Percentiles rank a stretch among this genome's conserved stretches.
These are phyloP conservation scores for Boletus reticulatus DNA, from an alignment of 768 basidiomycete genomes.

Conservation along the genomic window DNA sequence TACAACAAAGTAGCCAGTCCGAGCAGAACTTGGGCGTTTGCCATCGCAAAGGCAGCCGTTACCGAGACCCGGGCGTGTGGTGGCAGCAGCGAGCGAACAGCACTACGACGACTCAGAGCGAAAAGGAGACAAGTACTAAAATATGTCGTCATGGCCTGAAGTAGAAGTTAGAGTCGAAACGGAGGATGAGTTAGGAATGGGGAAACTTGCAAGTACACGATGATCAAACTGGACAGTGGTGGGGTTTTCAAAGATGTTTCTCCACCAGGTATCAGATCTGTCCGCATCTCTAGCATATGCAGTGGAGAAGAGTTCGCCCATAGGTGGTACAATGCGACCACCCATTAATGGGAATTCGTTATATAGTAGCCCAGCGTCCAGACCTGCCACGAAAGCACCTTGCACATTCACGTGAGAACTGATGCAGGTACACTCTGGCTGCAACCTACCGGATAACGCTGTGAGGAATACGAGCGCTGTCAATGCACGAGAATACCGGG, in stretches of 20 bases:
- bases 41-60: slow-evolving; percentile 70
- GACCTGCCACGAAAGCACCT: slow-evolving; percentile 98
- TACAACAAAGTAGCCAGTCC: slow-evolving; percentile 84
- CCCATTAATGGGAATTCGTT: slow-evolving; percentile 99
- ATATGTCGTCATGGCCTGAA: slow-evolving; percentile 85
- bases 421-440: background rate
- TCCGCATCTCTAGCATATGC: slow-evolving; percentile 70
- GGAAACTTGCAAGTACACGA: slow-evolving; percentile 72
- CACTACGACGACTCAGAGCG: slow-evolving; percentile 51
- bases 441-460: slow-evolving; percentile 76
- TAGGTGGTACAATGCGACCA: slow-evolving; percentile 76
- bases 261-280: slow-evolving; percentile 85
- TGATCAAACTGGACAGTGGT: slow-evolving; percentile 98
- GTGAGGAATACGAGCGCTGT: slow-evolving; percentile 86
- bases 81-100: slow-evolving; percentile 51
- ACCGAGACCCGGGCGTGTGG: slow-evolving; percentile 53
- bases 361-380: slow-evolving; percentile 96
- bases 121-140: slow-evolving; percentile 62
- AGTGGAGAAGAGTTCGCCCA: slow-evolving; percentile 75
- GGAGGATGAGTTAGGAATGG: background rate
- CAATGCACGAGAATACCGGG: slow-evolving; percentile 54
- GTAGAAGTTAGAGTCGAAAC: background rate
- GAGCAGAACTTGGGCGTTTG: slow-evolving; percentile 76
- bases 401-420: slow-evolving; percentile 6
- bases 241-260: slow-evolving; percentile 96